Base-by-base conservation (phyloP, 257 asterid genomes). In the Solanum bulbocastanum region DNA sequence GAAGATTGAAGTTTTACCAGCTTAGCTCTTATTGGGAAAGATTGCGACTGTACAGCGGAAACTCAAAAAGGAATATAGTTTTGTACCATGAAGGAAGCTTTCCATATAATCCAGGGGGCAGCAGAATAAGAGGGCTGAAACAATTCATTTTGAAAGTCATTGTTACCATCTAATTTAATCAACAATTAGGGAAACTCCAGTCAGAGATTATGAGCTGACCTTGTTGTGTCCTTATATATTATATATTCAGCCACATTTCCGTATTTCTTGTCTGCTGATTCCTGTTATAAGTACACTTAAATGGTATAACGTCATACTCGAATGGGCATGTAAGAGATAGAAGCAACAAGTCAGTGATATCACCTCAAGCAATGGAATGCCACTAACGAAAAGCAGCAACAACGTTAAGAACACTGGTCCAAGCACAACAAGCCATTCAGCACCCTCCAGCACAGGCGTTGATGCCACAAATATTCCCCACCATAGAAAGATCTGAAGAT, bases 391-490 rank as follows among this genome's bases (percentile, higher is more conserved):
- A 89, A 96, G 98, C 74, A 97, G 98, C 90, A 97, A 52, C 20
- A 94, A 62, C 0, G 96, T 96, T 60, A 97, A 93, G 90, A 97
- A 96, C 78, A 94, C 90, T 2, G 99, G 99, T 85, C 99, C 99
- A 39, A 94, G 86, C 90, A 95, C 88, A 87, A 96, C 99, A 11
- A 97, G 98, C 98, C 99, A 95, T 87, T 97, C 99, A 37, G 93
- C 94, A 10, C 94, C 95, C 87, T 92, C 88, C 32, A 97, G 82
- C 22, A 94, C 97, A 37, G 99, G 99, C 40, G 98, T 93, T 35
- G 99, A 94, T 87, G 98, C 98, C 89, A 95, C 96, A 66, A 96
- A 97, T 83, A 97, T 91, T 89, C 99, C 99, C 99, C 99, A 97
- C 98, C 99, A 97, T 40, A 97, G 95, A 62, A 97, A 86, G 86